A percentile compares a stretch with the other conserved stretches of the same genome.
Conservation (phyloP, 73 alveolate species). For the Paramecium sonneborni region DNA sequence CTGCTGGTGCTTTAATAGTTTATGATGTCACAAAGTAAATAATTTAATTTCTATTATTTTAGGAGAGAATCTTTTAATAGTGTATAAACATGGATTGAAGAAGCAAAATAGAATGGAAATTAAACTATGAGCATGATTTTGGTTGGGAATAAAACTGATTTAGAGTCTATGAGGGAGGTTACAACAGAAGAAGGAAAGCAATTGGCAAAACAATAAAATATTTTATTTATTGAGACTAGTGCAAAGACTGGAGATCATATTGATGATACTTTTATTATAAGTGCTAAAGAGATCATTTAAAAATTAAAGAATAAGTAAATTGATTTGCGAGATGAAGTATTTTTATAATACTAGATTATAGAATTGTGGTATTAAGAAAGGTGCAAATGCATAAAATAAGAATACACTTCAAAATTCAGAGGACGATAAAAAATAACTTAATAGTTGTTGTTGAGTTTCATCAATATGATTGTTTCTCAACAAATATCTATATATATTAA, state of each 20-base stretch:
- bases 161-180: conserved; percentile 70
- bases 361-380: conserved; percentile 32
- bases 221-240: conserved; percentile 83
- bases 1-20: conserved; percentile 74
- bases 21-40: conserved; percentile 68
- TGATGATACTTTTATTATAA: conserved; percentile 57
- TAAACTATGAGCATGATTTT: conserved; percentile 64
- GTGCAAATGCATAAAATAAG: neutral
- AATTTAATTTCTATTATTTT: neutral
- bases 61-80: conserved; percentile 66
- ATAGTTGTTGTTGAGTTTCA: neutral
- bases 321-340: conserved; percentile 40
- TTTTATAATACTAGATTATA: neutral
- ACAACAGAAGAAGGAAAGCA: conserved; percentile 75
- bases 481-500: neutral
- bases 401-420: neutral
- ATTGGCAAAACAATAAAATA: conserved; percentile 77
- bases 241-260: conserved; percentile 79
- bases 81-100: conserved; percentile 70
- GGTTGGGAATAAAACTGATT: conserved; percentile 72
- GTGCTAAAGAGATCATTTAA: neutral
- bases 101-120: conserved; percentile 71
- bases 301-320: neutral
- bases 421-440: neutral
- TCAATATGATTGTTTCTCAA: neutral